Conservation (phyloP, 768 basidiomycete species). For the Amanita brunnescens region DNA sequence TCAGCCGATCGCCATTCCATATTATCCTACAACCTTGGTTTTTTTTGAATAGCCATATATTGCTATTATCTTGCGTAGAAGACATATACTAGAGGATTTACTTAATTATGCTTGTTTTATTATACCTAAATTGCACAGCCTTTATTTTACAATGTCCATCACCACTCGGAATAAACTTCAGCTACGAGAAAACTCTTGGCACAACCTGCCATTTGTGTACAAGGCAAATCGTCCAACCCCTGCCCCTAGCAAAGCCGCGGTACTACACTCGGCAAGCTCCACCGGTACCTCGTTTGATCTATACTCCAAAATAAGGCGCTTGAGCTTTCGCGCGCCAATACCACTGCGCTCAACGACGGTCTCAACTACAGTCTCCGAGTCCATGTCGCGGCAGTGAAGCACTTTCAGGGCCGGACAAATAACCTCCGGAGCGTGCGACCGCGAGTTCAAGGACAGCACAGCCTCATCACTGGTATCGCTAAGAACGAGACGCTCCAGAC, state of each 20-base stretch:
- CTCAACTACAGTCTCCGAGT: neutral
- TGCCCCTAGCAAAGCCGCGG: neutral
- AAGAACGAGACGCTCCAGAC: neutral
- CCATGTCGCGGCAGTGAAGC: neutral
- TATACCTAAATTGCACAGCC: no score
- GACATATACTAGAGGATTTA: no score
- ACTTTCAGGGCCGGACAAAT: neutral
- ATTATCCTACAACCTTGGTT: no score
- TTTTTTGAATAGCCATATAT: no score
- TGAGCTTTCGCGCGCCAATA: neutral
- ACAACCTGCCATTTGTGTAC: neutral
- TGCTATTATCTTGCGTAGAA: no score
- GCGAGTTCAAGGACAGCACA: neutral
- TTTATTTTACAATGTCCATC: no score
- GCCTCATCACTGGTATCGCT: neutral
- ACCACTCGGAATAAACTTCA: no score
- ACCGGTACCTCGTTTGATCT: neutral
- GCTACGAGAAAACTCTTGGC: neutral
- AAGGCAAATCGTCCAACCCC: neutral
- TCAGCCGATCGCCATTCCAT: no score
- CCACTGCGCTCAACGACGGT: neutral
- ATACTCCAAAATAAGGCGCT: conserved; percentile 41
- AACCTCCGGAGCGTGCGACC: neutral
- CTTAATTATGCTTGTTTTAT: no score
- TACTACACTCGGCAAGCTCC: conserved; percentile 44